phyloP scores from a whole-genome alignment of 768 basidiomycete genomes.

The Serendipita indica region DNA sequence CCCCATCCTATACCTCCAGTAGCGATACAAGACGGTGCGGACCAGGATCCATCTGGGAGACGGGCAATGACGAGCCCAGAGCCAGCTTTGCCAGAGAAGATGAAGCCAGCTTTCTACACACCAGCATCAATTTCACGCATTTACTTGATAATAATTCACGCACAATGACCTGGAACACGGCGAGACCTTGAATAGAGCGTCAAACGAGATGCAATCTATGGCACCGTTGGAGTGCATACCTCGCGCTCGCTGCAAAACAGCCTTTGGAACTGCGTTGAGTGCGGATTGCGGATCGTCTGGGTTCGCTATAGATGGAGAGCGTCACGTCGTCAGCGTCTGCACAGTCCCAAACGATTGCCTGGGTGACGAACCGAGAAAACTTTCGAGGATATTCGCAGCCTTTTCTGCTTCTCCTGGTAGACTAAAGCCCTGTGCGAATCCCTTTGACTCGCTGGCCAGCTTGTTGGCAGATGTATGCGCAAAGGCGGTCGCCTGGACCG shows the following conservation, averaged over 20 bases:
- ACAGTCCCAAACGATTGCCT: neutral
- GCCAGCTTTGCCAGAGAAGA: conserved; percentile 89
- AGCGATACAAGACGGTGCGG: conserved; percentile 91
- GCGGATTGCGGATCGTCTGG: conserved; percentile 78
- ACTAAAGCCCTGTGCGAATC: conserved; percentile 72
- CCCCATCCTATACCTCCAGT: conserved; percentile 93
- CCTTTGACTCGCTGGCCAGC: conserved; percentile 58
- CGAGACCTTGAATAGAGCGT: conserved; percentile 47
- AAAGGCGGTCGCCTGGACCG: conserved; percentile 65
- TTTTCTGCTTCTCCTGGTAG: conserved; percentile 90
- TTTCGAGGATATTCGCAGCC: conserved; percentile 78
- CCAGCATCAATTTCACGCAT: neutral
- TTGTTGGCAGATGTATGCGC: conserved; percentile 49
- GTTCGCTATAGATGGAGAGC: conserved; percentile 41
- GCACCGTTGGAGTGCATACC: conserved; percentile 32
- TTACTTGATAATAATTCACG: conserved; percentile 8
- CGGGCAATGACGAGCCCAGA: conserved; percentile 87
- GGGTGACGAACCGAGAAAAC: conserved; percentile 61
- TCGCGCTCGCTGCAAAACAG: conserved; percentile 75
- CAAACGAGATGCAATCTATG: no score
- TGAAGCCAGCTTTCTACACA: conserved; percentile 69
- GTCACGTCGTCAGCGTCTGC: conserved; percentile 8
- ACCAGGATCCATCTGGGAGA: conserved; percentile 90
- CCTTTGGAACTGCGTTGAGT: conserved; percentile 87
- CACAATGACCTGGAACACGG: conserved; percentile 76